Conservation (phyloP, 352 stramenopile species). For the Phytophthora cajani region DNA sequence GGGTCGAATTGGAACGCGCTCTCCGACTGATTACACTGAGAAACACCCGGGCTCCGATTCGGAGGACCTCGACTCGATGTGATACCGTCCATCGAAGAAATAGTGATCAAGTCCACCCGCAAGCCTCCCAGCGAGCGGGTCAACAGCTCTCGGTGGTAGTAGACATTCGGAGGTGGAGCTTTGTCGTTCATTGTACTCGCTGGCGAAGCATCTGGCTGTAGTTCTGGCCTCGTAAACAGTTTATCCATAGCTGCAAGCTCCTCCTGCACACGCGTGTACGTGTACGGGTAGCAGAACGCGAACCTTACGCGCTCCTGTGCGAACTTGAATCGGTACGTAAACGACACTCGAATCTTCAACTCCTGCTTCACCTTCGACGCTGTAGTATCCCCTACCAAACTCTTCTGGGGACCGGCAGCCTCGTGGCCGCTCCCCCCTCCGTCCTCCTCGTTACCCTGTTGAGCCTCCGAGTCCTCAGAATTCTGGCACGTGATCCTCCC, state of each 20-base stretch:
- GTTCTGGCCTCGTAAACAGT: conserved; percentile 19
- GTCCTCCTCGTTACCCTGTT: conserved; percentile 51
- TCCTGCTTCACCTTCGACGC: conserved; percentile 27
- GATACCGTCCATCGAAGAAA: conserved; percentile 76
- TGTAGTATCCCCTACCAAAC: not conserved
- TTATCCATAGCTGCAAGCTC: conserved; percentile 50
- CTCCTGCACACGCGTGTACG: conserved; percentile 73
- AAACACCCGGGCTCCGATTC: conserved; percentile 16
- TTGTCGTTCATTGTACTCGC: not conserved
- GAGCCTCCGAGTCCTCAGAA: conserved; percentile 16
- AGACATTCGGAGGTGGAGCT: conserved; percentile 48
- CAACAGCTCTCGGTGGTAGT: conserved; percentile 84
- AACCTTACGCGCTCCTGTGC: conserved; percentile 73
- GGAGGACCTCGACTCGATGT: conserved; percentile 7
- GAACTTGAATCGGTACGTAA: conserved; percentile 66
- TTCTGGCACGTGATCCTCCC: too few relatives aligned
- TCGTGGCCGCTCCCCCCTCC: conserved; percentile 34
- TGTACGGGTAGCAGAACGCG: conserved; percentile 85
- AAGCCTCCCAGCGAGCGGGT: conserved; percentile 65
- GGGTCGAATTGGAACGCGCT: conserved; percentile 38
- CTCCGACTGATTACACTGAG: conserved; percentile 22
- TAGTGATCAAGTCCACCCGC: conserved; percentile 84
- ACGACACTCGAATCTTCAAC: conserved; percentile 62
- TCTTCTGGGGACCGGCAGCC: conserved; percentile 27
- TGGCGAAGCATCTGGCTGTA: not conserved